Percentiles rank a stretch among this genome's conserved stretches.
These are phyloP conservation scores for Rutstroemia sp. DNA, from an alignment of 2,329 filamentous ascomycete species.

Conservation along the genomic window DNA sequence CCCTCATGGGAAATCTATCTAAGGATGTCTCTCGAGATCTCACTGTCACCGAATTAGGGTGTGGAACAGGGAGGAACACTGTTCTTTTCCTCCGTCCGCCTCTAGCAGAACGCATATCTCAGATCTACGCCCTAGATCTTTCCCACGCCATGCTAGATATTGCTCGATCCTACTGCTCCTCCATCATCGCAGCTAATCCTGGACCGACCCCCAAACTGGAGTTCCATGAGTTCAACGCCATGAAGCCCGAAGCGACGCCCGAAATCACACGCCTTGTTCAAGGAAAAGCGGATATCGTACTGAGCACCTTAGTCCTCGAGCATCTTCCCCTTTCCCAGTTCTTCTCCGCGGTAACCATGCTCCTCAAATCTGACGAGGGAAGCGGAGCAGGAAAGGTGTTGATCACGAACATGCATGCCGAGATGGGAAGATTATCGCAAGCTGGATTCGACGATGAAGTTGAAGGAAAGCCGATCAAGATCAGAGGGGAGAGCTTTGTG, in stretches of 20 bases:
- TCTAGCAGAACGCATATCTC: slow-evolving; percentile 10
- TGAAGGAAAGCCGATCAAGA: slow-evolving; percentile 43
- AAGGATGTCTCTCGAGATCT: slow-evolving; percentile 26
- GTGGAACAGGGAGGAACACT: slow-evolving; percentile 59
- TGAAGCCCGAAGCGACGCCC: slow-evolving; percentile 20
- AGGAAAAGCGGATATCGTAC: slow-evolving; percentile 34
- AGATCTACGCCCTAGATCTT: slow-evolving; percentile 40
- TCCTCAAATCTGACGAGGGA: slow-evolving; percentile 29
- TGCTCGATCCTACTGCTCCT: slow-evolving; percentile 31
- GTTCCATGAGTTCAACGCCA: slow-evolving; percentile 22
- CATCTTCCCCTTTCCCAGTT: slow-evolving; percentile 46
- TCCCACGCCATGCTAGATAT: slow-evolving; percentile 49
- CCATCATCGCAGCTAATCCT: background rate
- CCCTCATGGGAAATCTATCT: slow-evolving; percentile 34
- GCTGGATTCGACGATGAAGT: slow-evolving; percentile 52
- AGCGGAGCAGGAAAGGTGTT: slow-evolving; percentile 42
- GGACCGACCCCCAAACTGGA: background rate
- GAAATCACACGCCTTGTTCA: background rate
- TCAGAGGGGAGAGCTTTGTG: slow-evolving; percentile 51
- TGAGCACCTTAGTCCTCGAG: slow-evolving; percentile 58
- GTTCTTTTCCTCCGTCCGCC: slow-evolving; percentile 36
- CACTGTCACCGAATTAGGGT: slow-evolving; percentile 49
- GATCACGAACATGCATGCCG: slow-evolving; percentile 61
- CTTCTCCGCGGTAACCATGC: slow-evolving; percentile 32
- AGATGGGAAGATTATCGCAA: slow-evolving; percentile 52